These are phyloP conservation scores for Ustilago sp. DNA, from an alignment of 1,284 basidiomycete species.

Conservation along the genomic window DNA sequence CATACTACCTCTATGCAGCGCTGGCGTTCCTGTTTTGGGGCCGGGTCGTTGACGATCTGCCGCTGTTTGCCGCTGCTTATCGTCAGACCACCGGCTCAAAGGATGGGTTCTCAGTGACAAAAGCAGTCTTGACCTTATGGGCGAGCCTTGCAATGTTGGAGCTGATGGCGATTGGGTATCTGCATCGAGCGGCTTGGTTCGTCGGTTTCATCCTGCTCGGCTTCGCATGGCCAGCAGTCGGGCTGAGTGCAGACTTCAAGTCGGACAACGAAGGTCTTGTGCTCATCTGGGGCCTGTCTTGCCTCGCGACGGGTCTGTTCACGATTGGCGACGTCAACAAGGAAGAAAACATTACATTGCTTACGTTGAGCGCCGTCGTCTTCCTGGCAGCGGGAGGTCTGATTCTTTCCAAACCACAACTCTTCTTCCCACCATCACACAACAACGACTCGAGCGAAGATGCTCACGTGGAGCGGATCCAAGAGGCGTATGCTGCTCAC, in stretches of 20 bases:
- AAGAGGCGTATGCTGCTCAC: constrained; percentile 21
- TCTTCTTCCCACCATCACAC: constrained; percentile 31
- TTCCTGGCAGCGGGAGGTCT: constrained; percentile 39
- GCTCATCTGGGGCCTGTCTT: constrained; percentile 74
- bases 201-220: constrained; percentile 77
- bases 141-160: constrained; percentile 68
- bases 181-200: constrained; percentile 79
- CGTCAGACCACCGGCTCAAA: constrained; percentile 1
- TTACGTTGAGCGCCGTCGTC: constrained; percentile 45
- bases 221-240: constrained; percentile 73
- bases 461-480: not conserved
- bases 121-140: constrained; percentile 6
- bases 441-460: not conserved
- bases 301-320: constrained; percentile 76
- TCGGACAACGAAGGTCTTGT: constrained; percentile 66
- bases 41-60: constrained; percentile 47
- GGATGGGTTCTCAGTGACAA: not conserved
- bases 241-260: constrained; percentile 47
- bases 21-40: constrained; percentile 81
- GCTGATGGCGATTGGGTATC: constrained; percentile 78
- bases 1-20: constrained; percentile 81
- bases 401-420: constrained; percentile 18
- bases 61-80: constrained; percentile 30
- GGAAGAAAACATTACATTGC: constrained; percentile 73
- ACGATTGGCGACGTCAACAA: constrained; percentile 81